Evolutionary conservation across 768 basidiomycete species (phyloP), one percentile per base, ranked within the genome.

Genomic region (Collybiopsis luxurians): DNA sequence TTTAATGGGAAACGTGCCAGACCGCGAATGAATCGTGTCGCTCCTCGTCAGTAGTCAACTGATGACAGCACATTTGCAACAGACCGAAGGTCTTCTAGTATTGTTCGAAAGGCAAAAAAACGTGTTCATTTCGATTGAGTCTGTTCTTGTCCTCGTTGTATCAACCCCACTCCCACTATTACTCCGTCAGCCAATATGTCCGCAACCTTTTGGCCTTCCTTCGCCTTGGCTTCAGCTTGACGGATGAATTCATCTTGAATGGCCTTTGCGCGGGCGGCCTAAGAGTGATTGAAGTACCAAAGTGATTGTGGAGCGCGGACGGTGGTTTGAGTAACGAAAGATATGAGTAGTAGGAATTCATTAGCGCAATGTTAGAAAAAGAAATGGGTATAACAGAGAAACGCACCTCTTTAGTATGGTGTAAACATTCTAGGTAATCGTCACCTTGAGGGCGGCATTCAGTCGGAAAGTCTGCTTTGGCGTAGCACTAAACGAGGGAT

Each of bases 351-450:
- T n/a, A n/a, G n/a, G n/a, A n/a, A n/a, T n/a, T n/a, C n/a, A n/a
- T n/a, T n/a, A n/a, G n/a, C n/a, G n/a, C n/a, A n/a, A n/a, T n/a
- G n/a, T n/a, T n/a, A n/a, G n/a, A n/a, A n/a, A n/a, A n/a, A n/a
- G n/a, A n/a, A n/a, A n/a, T n/a, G n/a, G 34, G 30, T 30, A 19
- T 28, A 38, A 50, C 23, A 10, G 39, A 11, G 36, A 34, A 30
- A 64, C 83, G 66, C 61, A 93, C 95, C 85, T 94, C 92, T 73
- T 95, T 89, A 26, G 82, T 84, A 66, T 87, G 85, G 69, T 96
- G 94, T 56, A 98, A 73, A 70, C 95, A 97, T 69, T 95, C 93
- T 55, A 95, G 67, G 73, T 98, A 98, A 71, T 96, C 95, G 60
- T 89, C 89, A 50, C 82, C 83, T 59, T 84, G 85, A 15, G 79